These are phyloP conservation scores for Starmerella tilneyi DNA, from an alignment of 805 yeast species.

Conservation along the genomic window DNA sequence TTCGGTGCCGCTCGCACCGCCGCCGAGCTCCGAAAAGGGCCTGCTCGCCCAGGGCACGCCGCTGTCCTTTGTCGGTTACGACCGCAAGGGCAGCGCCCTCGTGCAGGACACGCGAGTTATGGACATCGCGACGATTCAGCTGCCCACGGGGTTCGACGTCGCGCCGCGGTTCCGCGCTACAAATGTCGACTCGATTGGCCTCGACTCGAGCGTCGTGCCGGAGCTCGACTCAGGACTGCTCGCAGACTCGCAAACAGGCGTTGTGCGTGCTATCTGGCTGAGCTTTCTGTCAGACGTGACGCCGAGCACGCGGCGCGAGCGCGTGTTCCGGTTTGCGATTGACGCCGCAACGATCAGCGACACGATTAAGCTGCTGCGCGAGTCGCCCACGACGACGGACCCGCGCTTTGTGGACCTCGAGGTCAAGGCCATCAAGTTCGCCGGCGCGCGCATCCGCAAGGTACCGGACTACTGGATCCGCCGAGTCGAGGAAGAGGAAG, in stretches of 20 bases:
- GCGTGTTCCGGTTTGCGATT: slow-evolving; percentile 60
- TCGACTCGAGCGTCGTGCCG: slow-evolving; percentile 60
- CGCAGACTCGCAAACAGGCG: slow-evolving; percentile 59
- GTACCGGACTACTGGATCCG: slow-evolving; percentile 76
- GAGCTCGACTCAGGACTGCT: slow-evolving; percentile 70
- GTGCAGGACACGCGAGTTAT: slow-evolving; percentile 67
- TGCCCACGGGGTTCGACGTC: slow-evolving; percentile 51
- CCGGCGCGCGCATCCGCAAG: slow-evolving; percentile 75
- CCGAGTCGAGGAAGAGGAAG: slow-evolving; percentile 50
- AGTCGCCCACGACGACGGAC: slow-evolving; percentile 28
- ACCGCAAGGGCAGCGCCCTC: slow-evolving; percentile 55
- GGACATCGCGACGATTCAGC: slow-evolving; percentile 61
- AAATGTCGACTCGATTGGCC: slow-evolving; percentile 63
- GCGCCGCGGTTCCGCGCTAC: slow-evolving; percentile 80
- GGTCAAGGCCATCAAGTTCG: slow-evolving; percentile 53
- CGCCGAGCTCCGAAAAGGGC: slow-evolving; percentile 9
- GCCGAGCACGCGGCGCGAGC: slow-evolving; percentile 46
- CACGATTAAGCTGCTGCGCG: slow-evolving; percentile 46
- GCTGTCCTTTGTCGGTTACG: slow-evolving; percentile 70
- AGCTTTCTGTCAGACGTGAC: slow-evolving; percentile 67
- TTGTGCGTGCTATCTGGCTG: slow-evolving; percentile 75
- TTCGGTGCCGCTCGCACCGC: slow-evolving; percentile 41
- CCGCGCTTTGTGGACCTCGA: slow-evolving; percentile 69
- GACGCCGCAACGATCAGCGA: slow-evolving; percentile 57
- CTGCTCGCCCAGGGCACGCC: slow-evolving; percentile 60